Evolutionary conservation across 2,329 filamentous ascomycete species (phyloP).

Genomic region (Colletotrichum tofieldiae): DNA sequence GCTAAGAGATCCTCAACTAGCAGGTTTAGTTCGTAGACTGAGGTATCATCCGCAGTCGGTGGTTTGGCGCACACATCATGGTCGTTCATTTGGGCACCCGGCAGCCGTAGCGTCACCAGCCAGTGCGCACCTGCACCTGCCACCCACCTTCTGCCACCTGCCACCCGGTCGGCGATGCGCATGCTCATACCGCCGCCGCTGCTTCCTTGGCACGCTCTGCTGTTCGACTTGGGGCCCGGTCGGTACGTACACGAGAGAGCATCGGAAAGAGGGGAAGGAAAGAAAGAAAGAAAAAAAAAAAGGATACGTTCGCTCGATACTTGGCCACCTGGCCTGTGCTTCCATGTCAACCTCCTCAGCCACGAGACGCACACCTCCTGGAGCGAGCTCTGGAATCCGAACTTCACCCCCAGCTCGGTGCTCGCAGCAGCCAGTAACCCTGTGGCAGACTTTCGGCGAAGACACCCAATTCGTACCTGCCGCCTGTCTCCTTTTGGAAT

Average conservation of each 20-base stretch:
- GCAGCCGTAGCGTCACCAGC: slow-evolving; percentile 17
- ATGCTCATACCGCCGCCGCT: background rate
- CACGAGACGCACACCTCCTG: slow-evolving; percentile 23
- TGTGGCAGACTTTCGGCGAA: slow-evolving; percentile 25
- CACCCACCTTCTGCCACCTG: slow-evolving; percentile 17
- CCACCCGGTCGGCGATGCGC: background rate
- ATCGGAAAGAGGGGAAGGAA: background rate
- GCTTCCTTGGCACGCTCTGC: background rate
- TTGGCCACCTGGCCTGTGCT: slow-evolving; percentile 11
- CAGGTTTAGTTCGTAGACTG: background rate
- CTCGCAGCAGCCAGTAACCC: slow-evolving; percentile 5
- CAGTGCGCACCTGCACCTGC: slow-evolving; percentile 8
- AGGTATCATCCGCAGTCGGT: background rate
- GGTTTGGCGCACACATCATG: slow-evolving; percentile 11
- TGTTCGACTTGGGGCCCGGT: background rate
- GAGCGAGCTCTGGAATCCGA: background rate
- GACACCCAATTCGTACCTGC: slow-evolving; percentile 20
- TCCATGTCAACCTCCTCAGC: slow-evolving; percentile 2
- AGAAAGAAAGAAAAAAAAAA: background rate
- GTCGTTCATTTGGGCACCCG: slow-evolving; percentile 4
- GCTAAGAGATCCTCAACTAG: slow-evolving; percentile 29
- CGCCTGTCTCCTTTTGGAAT: slow-evolving; percentile 14
- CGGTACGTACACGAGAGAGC: background rate
- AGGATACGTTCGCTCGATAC: background rate
- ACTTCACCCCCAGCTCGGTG: background rate